Evolutionary conservation across 129 eudicot genomes (phyloP), one percentile per base, ranked within the genome.

Genomic region (Lactuca sativa): DNA sequence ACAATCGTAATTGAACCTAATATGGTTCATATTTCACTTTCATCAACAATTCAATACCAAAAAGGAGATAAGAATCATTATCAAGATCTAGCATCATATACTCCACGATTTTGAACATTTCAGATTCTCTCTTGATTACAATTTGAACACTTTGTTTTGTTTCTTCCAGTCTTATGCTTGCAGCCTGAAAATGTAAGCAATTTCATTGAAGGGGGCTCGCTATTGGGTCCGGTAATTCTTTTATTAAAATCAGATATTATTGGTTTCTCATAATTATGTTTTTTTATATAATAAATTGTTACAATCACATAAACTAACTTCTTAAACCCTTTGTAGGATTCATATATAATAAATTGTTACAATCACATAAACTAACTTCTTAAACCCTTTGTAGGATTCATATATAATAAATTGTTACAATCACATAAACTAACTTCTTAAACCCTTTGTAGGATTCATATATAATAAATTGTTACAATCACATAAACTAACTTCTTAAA

Each of bases 171-270:
- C 44, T 59, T 89, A 52, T 81, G 89, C 86, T 83, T 72, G 65
- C 81, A 88, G 84, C 87, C 96, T 71, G 89, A 86, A 38, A 86
- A 76, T 67, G 92, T 83, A 58, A 89, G 88, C 79, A 89, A 86
- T 73, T 89, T 89, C 72, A 77, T 89, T 74, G 68, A 79, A 18
- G 86, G 80, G 5, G 84, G 76, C 56, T 68, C 82, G 7, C 76
- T 89, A 7, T 86, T 83, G 77, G 92, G 96, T 33, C 86, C 82
- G 85, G 96, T 89, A 78, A 66, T 47, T 79, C 52, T 64, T 59
- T 69, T 70, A 53, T 41, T 9, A 62, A 59, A 30, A 13, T 55
- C 25, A 59, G 30, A 9, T 59, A 36, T 17, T 8, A n/a, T 49
- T 61, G 4, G 21, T 21, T 21, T 21, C 21, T 21, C 21, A 0